phyloP scores from a whole-genome alignment of 2,329 filamentous ascomycete species.

The Botrytis aclada region DNA sequence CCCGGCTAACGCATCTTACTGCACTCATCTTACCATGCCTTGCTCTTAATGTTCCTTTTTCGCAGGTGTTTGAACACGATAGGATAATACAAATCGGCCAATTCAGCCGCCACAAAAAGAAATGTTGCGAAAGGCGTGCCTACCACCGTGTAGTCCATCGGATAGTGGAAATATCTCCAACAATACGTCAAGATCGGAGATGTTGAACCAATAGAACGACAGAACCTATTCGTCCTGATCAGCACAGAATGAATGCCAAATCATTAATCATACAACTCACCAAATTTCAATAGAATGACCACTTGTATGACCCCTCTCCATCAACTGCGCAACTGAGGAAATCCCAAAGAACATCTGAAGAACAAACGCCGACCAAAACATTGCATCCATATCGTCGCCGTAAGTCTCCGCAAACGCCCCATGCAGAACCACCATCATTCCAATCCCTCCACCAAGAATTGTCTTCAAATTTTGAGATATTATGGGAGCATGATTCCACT shows the following conservation, averaged over 20 bases:
- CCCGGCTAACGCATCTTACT: not conserved
- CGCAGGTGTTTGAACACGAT: not conserved
- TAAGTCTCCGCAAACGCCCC: not conserved
- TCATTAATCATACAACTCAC: not conserved
- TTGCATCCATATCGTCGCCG: not conserved
- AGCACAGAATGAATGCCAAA: not conserved
- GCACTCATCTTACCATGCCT: not conserved
- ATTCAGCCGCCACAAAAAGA: not conserved
- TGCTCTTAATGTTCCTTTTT: not conserved
- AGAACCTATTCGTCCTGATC: not conserved
- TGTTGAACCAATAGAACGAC: not conserved
- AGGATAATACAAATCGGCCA: constrained; percentile 1
- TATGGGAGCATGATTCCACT: not conserved
- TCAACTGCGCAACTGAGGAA: constrained; percentile 1
- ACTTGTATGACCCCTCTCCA: not conserved
- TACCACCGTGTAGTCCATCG: not conserved
- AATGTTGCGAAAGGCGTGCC: not conserved
- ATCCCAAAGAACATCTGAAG: not conserved
- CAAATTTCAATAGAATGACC: not conserved
- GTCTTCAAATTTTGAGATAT: not conserved
- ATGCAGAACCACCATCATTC: not conserved
- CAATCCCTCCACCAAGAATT: not conserved
- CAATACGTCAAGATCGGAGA: not conserved
- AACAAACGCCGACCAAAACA: not conserved
- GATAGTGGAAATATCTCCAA: not conserved